Conservation (phyloP, 768 basidiomycete species). For the Termitomyces sp. region DNA sequence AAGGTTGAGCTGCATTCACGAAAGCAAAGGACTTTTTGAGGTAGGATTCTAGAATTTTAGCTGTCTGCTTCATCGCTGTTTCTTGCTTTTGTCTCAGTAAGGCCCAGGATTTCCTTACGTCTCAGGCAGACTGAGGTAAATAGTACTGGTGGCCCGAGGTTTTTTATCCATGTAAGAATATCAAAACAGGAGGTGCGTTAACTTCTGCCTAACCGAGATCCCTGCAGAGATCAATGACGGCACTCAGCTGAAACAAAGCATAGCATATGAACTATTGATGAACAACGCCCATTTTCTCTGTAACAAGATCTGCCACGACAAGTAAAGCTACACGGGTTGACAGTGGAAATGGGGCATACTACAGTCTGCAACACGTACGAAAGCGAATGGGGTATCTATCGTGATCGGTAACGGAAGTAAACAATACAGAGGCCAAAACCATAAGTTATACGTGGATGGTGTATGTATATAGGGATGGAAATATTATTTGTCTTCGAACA, state of each 20-base stretch:
- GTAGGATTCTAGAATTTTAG: neutral
- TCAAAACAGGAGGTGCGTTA: neutral
- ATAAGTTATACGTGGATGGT: slow-evolving; percentile 1
- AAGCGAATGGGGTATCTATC: slow-evolving; percentile 13
- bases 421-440: slow-evolving; percentile 8
- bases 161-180: neutral
- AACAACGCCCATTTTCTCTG: neutral
- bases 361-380: neutral
- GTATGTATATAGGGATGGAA: slow-evolving; percentile 1
- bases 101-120: neutral
- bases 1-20: neutral
- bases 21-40: neutral
- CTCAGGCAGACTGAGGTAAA: neutral
- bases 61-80: neutral
- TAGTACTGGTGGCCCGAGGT: neutral
- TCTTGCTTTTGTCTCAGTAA: neutral
- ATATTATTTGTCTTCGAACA: neutral
- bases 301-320: neutral
- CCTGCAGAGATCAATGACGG: neutral
- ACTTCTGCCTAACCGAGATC: neutral
- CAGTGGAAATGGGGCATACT: neutral
- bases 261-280: no score
- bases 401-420: slow-evolving; percentile 6
- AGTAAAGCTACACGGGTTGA: neutral
- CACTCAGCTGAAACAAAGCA: neutral